Evolutionary conservation across 2,329 filamentous ascomycete genomes (phyloP), one percentile per base, ranked within the genome.

Genomic region (Apiospora aurea): DNA sequence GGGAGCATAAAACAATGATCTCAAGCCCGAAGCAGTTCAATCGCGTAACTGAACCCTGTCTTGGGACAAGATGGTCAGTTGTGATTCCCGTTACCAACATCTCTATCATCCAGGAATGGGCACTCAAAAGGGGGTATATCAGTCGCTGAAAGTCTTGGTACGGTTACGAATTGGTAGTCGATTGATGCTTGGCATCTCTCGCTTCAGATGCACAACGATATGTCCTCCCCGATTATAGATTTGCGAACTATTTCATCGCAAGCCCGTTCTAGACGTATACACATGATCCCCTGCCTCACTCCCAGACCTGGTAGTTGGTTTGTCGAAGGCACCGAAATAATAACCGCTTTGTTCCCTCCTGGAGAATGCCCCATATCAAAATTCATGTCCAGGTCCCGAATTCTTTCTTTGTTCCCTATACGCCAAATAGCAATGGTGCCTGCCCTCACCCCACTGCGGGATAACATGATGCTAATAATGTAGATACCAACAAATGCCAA

Each of bases 101-200:
- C 16, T 10, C 26, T 2, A 57, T 34, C 16, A 1, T 18, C 0
- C 34, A 8, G 34, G 26, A 34, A 34, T 26, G 2, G 4, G 7
- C 53, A 61, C 29, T 49, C 34, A 11, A 61, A n/a, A 41, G 41
- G 10, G 29, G 16, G 18, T 8, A 41, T 38, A 8, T 21, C 34
- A 29, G 16, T 41, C 14, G 34, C 34, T 38, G 4, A 41, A 41
- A 18, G 34, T n/a, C 11, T 38, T n/a, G 57, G 72, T 74, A 74
- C 69, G 73, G 67, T 71, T 72, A 64, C 69, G 47, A 38, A 61
- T 70, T 69, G 68, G 64, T 72, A 74, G 57, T 64, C n/a, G 57
- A 41, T 24, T 64, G 34, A 41, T 64, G n/a, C 18, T 41, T 34
- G 34, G 18, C 34, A 41, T 64, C 57, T 64, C 18, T 41, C 7